Evolutionary conservation across 2,329 filamentous ascomycete species (phyloP).

Genomic region (Neurospora sp.): DNA sequence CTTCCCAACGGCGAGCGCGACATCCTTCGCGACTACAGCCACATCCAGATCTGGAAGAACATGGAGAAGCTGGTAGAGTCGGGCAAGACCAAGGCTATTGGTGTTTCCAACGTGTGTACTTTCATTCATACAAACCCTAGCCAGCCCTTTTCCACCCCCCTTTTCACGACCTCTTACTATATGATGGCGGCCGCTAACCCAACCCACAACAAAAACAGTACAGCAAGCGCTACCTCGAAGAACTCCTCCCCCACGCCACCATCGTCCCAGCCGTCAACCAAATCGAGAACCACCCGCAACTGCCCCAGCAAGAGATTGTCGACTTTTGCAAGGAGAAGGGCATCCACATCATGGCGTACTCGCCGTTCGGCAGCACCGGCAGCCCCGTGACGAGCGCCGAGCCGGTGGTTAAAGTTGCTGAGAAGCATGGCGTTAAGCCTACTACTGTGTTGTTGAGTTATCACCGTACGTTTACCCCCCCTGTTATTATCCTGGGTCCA

Average conservation of each 20-base stretch:
- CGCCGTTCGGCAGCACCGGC: slow-evolving; percentile 53
- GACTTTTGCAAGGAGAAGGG: slow-evolving; percentile 57
- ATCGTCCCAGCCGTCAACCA: slow-evolving; percentile 60
- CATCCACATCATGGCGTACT: slow-evolving; percentile 65
- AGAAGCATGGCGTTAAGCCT: slow-evolving; percentile 51
- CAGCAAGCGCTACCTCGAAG: slow-evolving; percentile 43
- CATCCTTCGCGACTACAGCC: slow-evolving; percentile 57
- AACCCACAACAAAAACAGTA: slow-evolving; percentile 29
- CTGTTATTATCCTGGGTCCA: neutral
- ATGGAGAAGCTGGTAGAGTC: slow-evolving; percentile 57
- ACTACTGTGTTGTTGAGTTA: slow-evolving; percentile 60
- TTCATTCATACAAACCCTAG: neutral
- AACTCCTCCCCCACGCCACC: slow-evolving; percentile 38
- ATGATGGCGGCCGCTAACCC: neutral
- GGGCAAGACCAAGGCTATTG: slow-evolving; percentile 45
- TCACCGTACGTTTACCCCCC: slow-evolving; percentile 43
- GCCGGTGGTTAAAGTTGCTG: slow-evolving; percentile 51
- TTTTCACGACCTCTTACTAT: neutral
- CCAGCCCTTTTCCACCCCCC: neutral
- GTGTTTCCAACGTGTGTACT: slow-evolving; percentile 42
- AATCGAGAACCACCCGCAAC: slow-evolving; percentile 63
- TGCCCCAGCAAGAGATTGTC: slow-evolving; percentile 63
- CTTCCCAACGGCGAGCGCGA: slow-evolving; percentile 64
- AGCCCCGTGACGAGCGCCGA: slow-evolving; percentile 55
- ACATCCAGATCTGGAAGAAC: slow-evolving; percentile 67